Percentiles rank a stretch among this genome's conserved stretches.
Conservation (phyloP, 176 grass and related monocot species). For the Juncus effusus region DNA sequence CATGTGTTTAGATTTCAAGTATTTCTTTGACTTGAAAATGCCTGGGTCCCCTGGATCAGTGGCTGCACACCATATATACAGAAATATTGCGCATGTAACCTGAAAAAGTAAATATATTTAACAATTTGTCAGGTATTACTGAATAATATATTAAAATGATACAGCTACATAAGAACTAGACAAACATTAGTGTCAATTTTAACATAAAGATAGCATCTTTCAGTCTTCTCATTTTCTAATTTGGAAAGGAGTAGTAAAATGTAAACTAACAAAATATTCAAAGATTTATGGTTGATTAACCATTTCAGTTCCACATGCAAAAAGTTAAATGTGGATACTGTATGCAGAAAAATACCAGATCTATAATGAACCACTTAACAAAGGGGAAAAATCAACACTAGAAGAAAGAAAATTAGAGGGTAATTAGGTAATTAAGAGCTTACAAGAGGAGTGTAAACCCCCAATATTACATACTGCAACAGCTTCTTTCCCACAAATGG, state of each 20-base stretch:
- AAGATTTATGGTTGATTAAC: no score
- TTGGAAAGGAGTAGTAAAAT: no score
- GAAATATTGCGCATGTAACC: slow-evolving; percentile 61
- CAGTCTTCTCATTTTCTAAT: no score
- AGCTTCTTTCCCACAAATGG: slow-evolving; percentile 69
- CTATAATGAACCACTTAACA: background rate
- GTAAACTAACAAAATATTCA: no score
- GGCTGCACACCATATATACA: slow-evolving; percentile 89
- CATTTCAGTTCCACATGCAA: no score
- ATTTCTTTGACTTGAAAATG: slow-evolving; percentile 53
- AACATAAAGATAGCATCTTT: background rate
- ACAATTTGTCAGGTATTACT: background rate
- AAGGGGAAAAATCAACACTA: no score
- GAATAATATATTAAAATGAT: background rate
- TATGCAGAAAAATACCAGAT: slow-evolving; percentile 26
- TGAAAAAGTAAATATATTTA: slow-evolving; percentile 23
- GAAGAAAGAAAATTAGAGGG: background rate
- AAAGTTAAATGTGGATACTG: no score
- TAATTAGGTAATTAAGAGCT: slow-evolving; percentile 14
- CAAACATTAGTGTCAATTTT: background rate
- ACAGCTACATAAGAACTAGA: slow-evolving; percentile 15
- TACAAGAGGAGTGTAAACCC: slow-evolving; percentile 86
- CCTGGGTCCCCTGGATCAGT: slow-evolving; percentile 88
- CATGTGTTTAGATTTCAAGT: slow-evolving; percentile 35
- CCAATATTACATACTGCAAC: slow-evolving; percentile 58